These are phyloP conservation scores for Cercospora sp. DNA, from an alignment of 2,329 filamentous ascomycete genomes.

Conservation along the genomic window DNA sequence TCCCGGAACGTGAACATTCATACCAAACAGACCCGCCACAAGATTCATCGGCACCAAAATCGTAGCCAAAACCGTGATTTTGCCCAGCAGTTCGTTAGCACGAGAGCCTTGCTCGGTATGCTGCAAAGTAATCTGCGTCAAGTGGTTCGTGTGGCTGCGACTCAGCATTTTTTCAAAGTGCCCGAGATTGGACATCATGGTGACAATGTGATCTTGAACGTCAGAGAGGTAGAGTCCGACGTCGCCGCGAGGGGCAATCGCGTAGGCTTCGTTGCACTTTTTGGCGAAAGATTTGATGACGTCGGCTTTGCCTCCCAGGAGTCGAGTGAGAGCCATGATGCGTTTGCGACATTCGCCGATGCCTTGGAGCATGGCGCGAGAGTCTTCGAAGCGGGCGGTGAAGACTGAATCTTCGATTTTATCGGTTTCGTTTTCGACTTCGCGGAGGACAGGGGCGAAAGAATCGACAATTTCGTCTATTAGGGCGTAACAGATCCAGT, in stretches of 20 bases:
- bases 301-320: conserved; percentile 96
- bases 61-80: conserved; percentile 91
- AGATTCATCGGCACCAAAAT: conserved; percentile 96
- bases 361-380: conserved; percentile 78
- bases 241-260: conserved; percentile 91
- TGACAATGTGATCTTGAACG: conserved; percentile 98
- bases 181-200: conserved; percentile 94
- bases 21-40: conserved; percentile 82
- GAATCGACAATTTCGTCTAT: conserved; percentile 98
- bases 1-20: conserved; percentile 80
- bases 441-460: conserved; percentile 85
- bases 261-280: conserved; percentile 96
- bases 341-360: conserved; percentile 93
- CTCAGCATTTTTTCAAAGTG: conserved; percentile 98
- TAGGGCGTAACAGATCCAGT: conserved; percentile 98
- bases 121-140: conserved; percentile 90
- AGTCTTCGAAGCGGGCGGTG: conserved; percentile 85
- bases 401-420: conserved; percentile 95
- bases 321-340: conserved; percentile 87
- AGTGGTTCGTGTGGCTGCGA: conserved; percentile 90
- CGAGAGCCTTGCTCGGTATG: conserved; percentile 84
- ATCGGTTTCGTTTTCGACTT: conserved; percentile 86
- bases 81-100: conserved; percentile 86
- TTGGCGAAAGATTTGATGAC: conserved; percentile 97
- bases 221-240: conserved; percentile 96